phyloP scores from a whole-genome alignment of 2,329 filamentous ascomycete genomes.

The Zymoseptoria pseudotritici region DNA sequence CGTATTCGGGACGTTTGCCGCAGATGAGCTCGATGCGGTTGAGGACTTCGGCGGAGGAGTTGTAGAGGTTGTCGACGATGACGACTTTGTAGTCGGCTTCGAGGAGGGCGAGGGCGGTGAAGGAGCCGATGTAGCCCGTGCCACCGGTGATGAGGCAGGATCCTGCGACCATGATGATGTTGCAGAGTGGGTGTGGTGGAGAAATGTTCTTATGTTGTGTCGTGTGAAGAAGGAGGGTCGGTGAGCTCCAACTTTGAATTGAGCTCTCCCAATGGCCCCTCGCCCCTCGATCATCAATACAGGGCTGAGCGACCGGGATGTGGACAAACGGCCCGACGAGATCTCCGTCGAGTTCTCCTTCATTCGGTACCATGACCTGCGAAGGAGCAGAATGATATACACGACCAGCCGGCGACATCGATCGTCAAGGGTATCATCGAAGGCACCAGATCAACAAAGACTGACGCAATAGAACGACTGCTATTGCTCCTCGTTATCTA shows the following conservation, averaged over 20 bases:
- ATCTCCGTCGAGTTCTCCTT: neutral
- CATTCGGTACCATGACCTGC: too few relatives aligned
- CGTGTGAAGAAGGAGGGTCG: neutral
- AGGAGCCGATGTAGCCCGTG: constrained; percentile 98
- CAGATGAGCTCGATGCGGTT: constrained; percentile 92
- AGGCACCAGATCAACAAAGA: neutral
- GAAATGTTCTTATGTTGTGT: neutral
- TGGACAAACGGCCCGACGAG: neutral
- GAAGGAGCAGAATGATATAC: too few relatives aligned
- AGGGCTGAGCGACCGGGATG: neutral
- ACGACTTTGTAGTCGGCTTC: constrained; percentile 94
- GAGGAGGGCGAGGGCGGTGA: constrained; percentile 86
- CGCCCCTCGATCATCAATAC: neutral
- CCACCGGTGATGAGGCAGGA: constrained; percentile 43
- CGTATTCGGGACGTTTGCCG: constrained; percentile 79
- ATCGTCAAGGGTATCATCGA: too few relatives aligned
- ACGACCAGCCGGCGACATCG: too few relatives aligned
- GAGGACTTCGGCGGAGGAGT: constrained; percentile 83
- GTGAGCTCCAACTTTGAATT: neutral
- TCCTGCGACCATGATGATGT: constrained; percentile 17
- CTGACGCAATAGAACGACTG: neutral
- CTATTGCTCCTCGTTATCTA: neutral
- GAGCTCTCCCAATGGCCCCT: neutral
- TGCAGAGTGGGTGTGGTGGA: neutral
- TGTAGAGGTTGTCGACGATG: constrained; percentile 94